These are phyloP conservation scores for Tylopilus sp. DNA, from an alignment of 768 basidiomycete genomes.

Conservation along the genomic window DNA sequence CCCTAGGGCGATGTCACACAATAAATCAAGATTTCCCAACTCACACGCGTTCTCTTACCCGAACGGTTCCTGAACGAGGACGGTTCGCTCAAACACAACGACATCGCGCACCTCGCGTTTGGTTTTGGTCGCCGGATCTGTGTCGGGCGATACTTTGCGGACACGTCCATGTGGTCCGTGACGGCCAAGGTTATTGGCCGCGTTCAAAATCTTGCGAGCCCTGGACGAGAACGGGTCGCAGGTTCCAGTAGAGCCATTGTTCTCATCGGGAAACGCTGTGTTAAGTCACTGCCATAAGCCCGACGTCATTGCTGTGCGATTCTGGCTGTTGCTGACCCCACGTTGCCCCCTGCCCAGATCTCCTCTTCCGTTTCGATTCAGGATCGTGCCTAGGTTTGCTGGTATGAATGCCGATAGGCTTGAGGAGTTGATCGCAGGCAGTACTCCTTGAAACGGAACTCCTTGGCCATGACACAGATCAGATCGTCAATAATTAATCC, in stretches of 20 bases:
- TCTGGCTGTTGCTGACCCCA: no score
- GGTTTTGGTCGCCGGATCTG: slow-evolving; percentile 28
- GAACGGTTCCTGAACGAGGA: slow-evolving; percentile 37
- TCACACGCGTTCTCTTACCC: slow-evolving; percentile 35
- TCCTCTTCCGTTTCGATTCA: slow-evolving; percentile 6
- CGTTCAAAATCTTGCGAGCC: slow-evolving; percentile 10
- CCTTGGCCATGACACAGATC: no score
- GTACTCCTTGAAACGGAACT: neutral
- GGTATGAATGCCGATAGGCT: slow-evolving; percentile 3
- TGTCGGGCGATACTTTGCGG: slow-evolving; percentile 20
- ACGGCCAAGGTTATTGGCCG: slow-evolving; percentile 13
- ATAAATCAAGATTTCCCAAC: slow-evolving; percentile 32
- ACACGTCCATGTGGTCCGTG: slow-evolving; percentile 15
- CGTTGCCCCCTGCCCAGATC: neutral
- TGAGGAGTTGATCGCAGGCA: slow-evolving; percentile 4
- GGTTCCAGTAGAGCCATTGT: slow-evolving; percentile 4
- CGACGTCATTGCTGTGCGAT: no score
- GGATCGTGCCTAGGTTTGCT: slow-evolving; percentile 3
- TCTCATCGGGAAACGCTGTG: no score
- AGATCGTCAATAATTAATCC: no score
- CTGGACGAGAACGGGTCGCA: slow-evolving; percentile 13
- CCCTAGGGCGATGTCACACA: slow-evolving; percentile 10
- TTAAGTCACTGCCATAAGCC: no score
- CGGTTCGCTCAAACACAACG: slow-evolving; percentile 12
- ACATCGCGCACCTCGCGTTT: slow-evolving; percentile 8